Percentiles rank a stretch among this genome's conserved stretches.
These are phyloP conservation scores for Pseudogymnoascus verrucosus DNA, from an alignment of 2,329 filamentous ascomycete genomes.

Conservation along the genomic window DNA sequence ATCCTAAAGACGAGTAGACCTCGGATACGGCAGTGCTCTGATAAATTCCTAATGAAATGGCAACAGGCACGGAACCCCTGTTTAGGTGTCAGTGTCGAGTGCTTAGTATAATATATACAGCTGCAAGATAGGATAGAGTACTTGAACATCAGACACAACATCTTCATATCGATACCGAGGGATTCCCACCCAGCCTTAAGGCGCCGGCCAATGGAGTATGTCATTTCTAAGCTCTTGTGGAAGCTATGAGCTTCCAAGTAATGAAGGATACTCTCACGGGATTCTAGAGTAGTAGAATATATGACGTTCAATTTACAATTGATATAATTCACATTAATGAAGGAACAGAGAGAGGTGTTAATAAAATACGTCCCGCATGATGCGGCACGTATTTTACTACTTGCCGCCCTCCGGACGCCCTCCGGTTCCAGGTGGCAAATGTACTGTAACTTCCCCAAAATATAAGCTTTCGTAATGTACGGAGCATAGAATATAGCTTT, in stretches of 20 bases:
- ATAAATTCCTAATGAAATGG: constrained; percentile 1
- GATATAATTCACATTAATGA: not conserved
- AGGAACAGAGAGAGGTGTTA: not conserved
- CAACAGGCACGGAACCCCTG: constrained; percentile 5
- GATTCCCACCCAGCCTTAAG: constrained; percentile 1
- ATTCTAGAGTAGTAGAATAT: not conserved
- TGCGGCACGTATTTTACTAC: not conserved
- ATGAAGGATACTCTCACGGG: not conserved
- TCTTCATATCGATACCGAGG: not conserved
- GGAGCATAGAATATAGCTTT: not conserved
- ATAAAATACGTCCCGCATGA: not conserved
- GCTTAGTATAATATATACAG: not conserved
- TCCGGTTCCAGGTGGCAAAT: not conserved
- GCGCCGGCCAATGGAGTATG: not conserved
- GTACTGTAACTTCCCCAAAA: not conserved
- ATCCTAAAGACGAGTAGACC: constrained; percentile 4
- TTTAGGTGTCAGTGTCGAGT: not conserved
- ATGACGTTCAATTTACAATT: not conserved
- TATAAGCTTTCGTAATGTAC: not conserved
- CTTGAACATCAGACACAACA: constrained; percentile 9
- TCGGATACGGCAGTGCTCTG: constrained; percentile 1
- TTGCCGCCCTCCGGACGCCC: not conserved
- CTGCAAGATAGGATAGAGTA: not conserved
- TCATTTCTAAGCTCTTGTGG: not conserved
- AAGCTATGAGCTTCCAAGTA: not conserved